Evolutionary conservation across 192 early-diverging fungal species (phyloP).

Genomic region (Geranomyces variabilis): DNA sequence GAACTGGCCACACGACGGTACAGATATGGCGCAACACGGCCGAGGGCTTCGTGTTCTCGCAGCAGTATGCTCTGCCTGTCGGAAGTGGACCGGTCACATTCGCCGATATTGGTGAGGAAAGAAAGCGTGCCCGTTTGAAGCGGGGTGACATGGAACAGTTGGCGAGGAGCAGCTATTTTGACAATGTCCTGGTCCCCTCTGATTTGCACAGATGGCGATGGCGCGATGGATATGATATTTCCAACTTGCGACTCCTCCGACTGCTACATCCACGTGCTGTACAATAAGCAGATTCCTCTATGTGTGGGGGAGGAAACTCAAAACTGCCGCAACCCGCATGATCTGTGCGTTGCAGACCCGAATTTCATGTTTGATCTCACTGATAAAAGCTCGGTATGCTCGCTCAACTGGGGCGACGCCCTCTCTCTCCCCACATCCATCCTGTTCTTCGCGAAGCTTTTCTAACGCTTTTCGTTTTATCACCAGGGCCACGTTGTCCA

Average conservation of each 20-base stretch:
- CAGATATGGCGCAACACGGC: conserved; percentile 79
- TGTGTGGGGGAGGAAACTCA: conserved; percentile 53
- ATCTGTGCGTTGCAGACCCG: conserved; percentile 77
- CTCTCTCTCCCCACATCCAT: no score
- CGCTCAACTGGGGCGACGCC: neutral
- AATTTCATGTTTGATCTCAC: conserved; percentile 70
- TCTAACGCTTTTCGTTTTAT: neutral
- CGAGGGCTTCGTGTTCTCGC: conserved; percentile 68
- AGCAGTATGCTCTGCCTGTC: conserved; percentile 61
- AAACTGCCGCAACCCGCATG: conserved; percentile 63
- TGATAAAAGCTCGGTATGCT: conserved; percentile 7
- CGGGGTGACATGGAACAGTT: no score
- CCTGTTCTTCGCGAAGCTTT: neutral
- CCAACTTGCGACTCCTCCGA: conserved; percentile 56
- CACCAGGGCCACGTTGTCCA: conserved; percentile 28
- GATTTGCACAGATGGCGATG: conserved; percentile 72
- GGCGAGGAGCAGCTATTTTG: no score
- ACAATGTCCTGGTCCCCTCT: neutral
- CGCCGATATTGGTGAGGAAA: conserved; percentile 77
- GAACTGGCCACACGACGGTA: conserved; percentile 46
- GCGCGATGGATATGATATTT: conserved; percentile 83
- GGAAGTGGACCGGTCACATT: conserved; percentile 80
- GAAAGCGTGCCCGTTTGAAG: no score
- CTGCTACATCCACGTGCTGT: conserved; percentile 74
- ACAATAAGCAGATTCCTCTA: conserved; percentile 81